Conservation (phyloP, 371 early-diverging fungal genomes). For the Mucor sp. region DNA sequence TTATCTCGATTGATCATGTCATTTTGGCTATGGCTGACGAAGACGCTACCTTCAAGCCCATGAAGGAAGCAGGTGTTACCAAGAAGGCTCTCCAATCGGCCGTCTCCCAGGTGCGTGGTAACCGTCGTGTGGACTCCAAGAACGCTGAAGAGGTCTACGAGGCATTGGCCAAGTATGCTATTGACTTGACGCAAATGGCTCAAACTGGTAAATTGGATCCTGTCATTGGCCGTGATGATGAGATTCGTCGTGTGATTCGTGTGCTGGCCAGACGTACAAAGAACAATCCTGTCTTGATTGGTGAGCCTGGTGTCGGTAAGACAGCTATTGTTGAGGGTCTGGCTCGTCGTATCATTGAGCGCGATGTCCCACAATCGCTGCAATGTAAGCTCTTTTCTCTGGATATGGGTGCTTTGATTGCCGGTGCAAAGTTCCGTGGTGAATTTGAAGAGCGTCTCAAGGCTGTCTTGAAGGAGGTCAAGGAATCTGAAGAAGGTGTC, state of each 20-base stretch:
- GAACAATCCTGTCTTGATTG: conserved; percentile 87
- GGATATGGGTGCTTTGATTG: conserved; percentile 94
- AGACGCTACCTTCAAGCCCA: conserved; percentile 55
- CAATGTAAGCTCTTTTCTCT: conserved; percentile 89
- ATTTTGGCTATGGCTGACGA: conserved; percentile 82
- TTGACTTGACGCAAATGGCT: conserved; percentile 86
- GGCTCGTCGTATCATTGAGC: conserved; percentile 95
- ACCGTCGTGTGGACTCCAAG: conserved; percentile 80
- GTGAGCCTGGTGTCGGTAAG: conserved; percentile 95
- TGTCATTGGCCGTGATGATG: conserved; percentile 89
- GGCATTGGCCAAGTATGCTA: conserved; percentile 92
- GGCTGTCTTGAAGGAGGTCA: conserved; percentile 95
- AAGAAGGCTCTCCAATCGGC: conserved; percentile 78
- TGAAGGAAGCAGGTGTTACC: conserved; percentile 72
- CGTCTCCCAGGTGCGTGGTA: conserved; percentile 83
- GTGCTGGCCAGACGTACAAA: conserved; percentile 85
- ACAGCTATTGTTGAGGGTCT: conserved; percentile 96
- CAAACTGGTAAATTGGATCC: conserved; percentile 79
- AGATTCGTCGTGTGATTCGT: conserved; percentile 83
- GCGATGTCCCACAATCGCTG: conserved; percentile 91
- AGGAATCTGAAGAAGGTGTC: conserved; percentile 85
- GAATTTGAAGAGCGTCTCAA: conserved; percentile 99
- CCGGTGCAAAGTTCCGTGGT: conserved; percentile 93
- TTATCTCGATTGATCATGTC: conserved; percentile 87
- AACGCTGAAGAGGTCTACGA: conserved; percentile 85